These are phyloP conservation scores for Stellera chamaejasme DNA, from an alignment of 345 rosid genomes.

Conservation along the genomic window DNA sequence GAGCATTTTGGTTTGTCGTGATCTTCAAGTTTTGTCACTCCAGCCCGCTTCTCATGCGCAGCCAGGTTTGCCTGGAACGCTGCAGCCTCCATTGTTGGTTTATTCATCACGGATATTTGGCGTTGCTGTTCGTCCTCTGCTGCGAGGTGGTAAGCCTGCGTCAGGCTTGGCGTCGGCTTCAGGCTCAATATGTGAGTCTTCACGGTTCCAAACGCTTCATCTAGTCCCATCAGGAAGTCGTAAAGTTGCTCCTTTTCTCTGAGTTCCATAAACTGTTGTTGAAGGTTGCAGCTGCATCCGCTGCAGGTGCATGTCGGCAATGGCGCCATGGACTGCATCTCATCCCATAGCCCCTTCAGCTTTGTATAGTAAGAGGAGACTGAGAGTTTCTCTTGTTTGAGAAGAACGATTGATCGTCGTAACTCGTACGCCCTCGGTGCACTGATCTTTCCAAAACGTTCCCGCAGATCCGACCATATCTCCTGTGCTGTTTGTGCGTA, in stretches of 20 bases:
- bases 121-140: not conserved
- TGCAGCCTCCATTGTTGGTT: not conserved
- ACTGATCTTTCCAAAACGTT: not conserved
- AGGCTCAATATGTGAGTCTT: not conserved
- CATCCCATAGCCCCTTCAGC: conserved; percentile 1
- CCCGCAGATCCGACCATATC: not conserved
- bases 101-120: not conserved
- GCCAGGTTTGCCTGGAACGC: not conserved
- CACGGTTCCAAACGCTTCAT: not conserved
- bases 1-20: not conserved
- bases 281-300: not conserved
- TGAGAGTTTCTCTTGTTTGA: not conserved
- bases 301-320: not conserved
- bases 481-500: not conserved
- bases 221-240: not conserved
- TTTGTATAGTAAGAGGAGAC: not conserved
- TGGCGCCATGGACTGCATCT: not conserved
- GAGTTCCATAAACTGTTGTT: not conserved
- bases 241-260: not conserved
- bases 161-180: not conserved
- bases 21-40: too few relatives aligned
- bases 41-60: too few relatives aligned
- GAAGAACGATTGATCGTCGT: not conserved
- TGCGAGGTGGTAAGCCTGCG: not conserved
- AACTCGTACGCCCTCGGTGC: not conserved